phyloP scores from a whole-genome alignment of 75 land plant species.

The Isoetes taiwanensis region DNA sequence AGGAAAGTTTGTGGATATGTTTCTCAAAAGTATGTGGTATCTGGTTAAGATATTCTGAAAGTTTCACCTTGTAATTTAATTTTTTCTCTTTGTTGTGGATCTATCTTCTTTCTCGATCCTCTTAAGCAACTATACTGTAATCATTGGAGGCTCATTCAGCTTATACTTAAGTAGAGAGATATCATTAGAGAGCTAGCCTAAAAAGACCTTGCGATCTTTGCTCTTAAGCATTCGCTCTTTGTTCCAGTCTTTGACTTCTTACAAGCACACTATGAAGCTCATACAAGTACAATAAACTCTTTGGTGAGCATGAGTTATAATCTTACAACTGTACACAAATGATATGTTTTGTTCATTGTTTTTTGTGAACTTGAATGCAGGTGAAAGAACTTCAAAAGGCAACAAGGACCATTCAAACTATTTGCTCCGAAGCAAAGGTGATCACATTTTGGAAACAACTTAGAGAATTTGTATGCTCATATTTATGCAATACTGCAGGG shows the following conservation, averaged over 20 bases:
- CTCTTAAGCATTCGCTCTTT: too few relatives aligned
- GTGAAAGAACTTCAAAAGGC: conserved; percentile 87
- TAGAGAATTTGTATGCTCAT: background rate
- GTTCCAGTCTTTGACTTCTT: conserved; percentile 56
- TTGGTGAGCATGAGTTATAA: conserved; percentile 31
- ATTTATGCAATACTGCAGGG: conserved; percentile 24
- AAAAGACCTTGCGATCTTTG: too few relatives aligned
- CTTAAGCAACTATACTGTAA: too few relatives aligned
- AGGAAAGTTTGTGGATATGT: conserved; percentile 78
- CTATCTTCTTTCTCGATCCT: too few relatives aligned
- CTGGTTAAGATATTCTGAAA: too few relatives aligned
- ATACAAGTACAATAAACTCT: conserved; percentile 38
- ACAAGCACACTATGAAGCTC: conserved; percentile 35
- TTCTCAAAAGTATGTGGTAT: conserved; percentile 86
- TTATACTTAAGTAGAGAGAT: too few relatives aligned
- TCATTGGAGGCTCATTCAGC: too few relatives aligned
- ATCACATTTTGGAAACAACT: background rate
- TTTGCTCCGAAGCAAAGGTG: conserved; percentile 97
- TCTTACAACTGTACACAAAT: background rate
- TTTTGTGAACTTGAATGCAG: conserved; percentile 15
- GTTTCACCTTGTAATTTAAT: background rate
- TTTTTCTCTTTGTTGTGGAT: too few relatives aligned
- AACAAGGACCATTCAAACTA: conserved; percentile 65
- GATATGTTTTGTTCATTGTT: background rate
- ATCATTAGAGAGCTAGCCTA: too few relatives aligned